A percentile compares a stretch with the other conserved stretches of the same genome.
phyloP scores from a whole-genome alignment of 345 rosid genomes.

The Hibiscus syriacus region DNA sequence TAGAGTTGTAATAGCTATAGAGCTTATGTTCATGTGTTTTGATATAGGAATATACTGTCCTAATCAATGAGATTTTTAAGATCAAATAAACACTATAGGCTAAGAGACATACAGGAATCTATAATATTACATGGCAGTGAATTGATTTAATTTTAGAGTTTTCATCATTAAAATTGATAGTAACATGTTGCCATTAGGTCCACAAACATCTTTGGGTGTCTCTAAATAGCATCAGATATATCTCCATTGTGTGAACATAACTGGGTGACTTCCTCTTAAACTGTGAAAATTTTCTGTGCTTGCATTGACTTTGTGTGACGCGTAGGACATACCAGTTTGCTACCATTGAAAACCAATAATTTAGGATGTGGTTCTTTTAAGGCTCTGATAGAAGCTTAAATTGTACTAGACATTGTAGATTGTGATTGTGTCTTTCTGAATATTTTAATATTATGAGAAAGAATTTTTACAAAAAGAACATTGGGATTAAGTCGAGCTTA shows the following conservation, averaged over 20 bases:
- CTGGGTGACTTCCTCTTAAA: neutral
- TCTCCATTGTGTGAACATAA: too few relatives aligned
- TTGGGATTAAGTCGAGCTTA: neutral
- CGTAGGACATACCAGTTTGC: neutral
- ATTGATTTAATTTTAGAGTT: neutral
- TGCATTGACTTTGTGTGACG: neutral
- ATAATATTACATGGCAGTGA: neutral
- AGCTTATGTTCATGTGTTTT: neutral
- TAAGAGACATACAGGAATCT: neutral
- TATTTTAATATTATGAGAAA: neutral
- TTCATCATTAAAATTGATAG: neutral
- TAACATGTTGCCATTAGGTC: neutral
- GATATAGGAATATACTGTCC: neutral
- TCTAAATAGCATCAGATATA: too few relatives aligned
- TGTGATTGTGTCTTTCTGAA: neutral
- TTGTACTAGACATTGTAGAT: neutral
- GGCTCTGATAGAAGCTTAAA: neutral
- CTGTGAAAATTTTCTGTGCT: neutral
- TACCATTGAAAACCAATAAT: neutral
- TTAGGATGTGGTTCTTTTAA: neutral
- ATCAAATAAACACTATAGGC: neutral
- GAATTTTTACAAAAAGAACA: neutral
- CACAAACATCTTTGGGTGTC: neutral
- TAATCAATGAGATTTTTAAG: neutral
- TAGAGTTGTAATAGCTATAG: too few relatives aligned